Conservation (phyloP, 345 rosid genomes). For the Arabidopsis arenosa region DNA sequence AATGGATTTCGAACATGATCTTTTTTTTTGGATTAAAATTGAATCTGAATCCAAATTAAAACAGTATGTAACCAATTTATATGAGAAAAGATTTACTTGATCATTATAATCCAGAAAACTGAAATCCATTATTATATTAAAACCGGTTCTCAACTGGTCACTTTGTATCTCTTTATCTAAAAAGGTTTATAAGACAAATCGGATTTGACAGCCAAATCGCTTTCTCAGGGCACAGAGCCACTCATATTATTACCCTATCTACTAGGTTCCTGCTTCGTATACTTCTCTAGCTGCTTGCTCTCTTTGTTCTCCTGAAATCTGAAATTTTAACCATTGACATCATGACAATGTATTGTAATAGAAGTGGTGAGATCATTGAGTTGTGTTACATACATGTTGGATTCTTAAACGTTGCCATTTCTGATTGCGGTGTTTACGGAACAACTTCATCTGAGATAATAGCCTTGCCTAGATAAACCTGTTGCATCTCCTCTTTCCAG, state of each 20-base stretch:
- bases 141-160: not conserved
- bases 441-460: slow-evolving; percentile 60
- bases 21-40: not conserved
- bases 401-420: slow-evolving; percentile 27
- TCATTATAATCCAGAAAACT: not conserved
- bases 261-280: slow-evolving; percentile 24
- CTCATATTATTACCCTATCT: slow-evolving; percentile 19
- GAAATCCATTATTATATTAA: not conserved
- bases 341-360: slow-evolving; percentile 6
- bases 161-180: not conserved
- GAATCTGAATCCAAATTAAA: not conserved
- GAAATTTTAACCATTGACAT: not conserved
- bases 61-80: too few relatives aligned
- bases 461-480: slow-evolving; percentile 75
- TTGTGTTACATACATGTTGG: not conserved
- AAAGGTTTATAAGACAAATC: too few relatives aligned
- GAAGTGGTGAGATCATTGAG: not conserved
- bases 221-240: not conserved
- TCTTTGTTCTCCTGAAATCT: slow-evolving; percentile 7
- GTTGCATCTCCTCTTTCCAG: slow-evolving; percentile 95
- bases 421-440: slow-evolving; percentile 39
- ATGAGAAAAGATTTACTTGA: too few relatives aligned
- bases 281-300: not conserved
- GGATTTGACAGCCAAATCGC: too few relatives aligned
- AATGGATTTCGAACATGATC: not conserved